A percentile compares a stretch with the other conserved stretches of the same genome.
phyloP scores from a whole-genome alignment of 352 stramenopile genomes.

The Globisporangium parvum region DNA sequence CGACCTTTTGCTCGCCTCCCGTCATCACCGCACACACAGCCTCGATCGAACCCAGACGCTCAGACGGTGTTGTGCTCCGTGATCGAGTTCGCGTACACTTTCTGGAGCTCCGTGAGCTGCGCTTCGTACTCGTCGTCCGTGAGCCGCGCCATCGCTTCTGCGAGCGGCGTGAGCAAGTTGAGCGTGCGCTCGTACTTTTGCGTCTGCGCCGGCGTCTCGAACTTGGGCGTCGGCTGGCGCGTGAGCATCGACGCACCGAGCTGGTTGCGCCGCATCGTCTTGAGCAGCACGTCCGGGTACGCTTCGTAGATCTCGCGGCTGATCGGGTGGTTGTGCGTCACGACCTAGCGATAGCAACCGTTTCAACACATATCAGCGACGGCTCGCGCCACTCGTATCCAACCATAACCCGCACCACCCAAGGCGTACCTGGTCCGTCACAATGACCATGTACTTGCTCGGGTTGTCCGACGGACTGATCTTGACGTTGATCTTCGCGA shows the following conservation, averaged over 20 bases:
- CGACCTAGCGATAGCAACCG: conserved; percentile 35
- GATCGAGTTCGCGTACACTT: conserved; percentile 59
- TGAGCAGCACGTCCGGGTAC: conserved; percentile 78
- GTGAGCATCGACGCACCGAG: conserved; percentile 53
- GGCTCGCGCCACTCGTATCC: too few species aligned
- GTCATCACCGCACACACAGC: too few species aligned
- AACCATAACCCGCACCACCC: neutral
- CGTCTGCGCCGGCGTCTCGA: conserved; percentile 60
- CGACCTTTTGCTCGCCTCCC: too few species aligned
- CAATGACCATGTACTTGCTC: conserved; percentile 85
- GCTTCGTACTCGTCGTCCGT: conserved; percentile 68
- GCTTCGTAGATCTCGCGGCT: conserved; percentile 82
- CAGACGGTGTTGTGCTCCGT: conserved; percentile 57
- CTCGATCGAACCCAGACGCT: too few species aligned
- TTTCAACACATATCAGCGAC: neutral
- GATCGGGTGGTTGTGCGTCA: conserved; percentile 81
- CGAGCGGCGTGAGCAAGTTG: conserved; percentile 53
- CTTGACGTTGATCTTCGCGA: conserved; percentile 86
- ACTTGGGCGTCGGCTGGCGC: conserved; percentile 67
- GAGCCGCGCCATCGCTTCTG: conserved; percentile 68
- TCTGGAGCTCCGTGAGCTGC: conserved; percentile 69
- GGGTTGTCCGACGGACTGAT: conserved; percentile 77
- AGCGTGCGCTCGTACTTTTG: conserved; percentile 79
- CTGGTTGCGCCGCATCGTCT: conserved; percentile 80
- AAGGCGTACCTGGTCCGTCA: conserved; percentile 65